These are phyloP conservation scores for Sugiyamaella pinicola DNA, from an alignment of 1,139 yeast species.

Conservation along the genomic window DNA sequence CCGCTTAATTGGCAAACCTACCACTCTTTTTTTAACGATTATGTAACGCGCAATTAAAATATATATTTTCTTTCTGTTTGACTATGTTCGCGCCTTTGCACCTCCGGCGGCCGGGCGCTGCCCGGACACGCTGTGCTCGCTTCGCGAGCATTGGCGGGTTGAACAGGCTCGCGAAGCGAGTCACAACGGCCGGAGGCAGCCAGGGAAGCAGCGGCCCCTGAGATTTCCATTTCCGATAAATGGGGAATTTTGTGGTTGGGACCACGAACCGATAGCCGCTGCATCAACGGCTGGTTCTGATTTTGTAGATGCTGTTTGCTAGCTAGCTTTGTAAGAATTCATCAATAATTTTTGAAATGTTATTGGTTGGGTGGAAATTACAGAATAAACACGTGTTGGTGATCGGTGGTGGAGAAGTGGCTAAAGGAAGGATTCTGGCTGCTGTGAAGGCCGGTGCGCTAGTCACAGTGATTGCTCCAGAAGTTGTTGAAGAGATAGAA, in stretches of 20 bases:
- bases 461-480: slow-evolving; percentile 62
- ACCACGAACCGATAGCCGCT: no score
- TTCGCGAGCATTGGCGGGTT: no score
- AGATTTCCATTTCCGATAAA: neutral
- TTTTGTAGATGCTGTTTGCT: no score
- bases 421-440: slow-evolving; percentile 67
- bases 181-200: no score
- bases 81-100: no score
- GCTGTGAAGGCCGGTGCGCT: slow-evolving; percentile 68
- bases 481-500: slow-evolving; percentile 12
- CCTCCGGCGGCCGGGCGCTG: no score
- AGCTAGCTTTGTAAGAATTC: neutral
- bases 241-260: no score
- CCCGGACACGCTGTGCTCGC: no score
- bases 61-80: neutral
- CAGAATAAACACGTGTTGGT: slow-evolving; percentile 66
- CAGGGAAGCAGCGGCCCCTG: no score
- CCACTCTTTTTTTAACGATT: slow-evolving; percentile 1
- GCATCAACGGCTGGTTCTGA: neutral
- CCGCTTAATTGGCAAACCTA: slow-evolving; percentile 33
- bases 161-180: no score
- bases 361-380: slow-evolving; percentile 68
- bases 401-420: slow-evolving; percentile 84
- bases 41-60: slow-evolving; percentile 14
- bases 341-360: slow-evolving; percentile 8